A percentile compares a stretch with the other conserved stretches of the same genome.
Conservation (phyloP, 345 rosid genomes). For the Citrus sp. region DNA sequence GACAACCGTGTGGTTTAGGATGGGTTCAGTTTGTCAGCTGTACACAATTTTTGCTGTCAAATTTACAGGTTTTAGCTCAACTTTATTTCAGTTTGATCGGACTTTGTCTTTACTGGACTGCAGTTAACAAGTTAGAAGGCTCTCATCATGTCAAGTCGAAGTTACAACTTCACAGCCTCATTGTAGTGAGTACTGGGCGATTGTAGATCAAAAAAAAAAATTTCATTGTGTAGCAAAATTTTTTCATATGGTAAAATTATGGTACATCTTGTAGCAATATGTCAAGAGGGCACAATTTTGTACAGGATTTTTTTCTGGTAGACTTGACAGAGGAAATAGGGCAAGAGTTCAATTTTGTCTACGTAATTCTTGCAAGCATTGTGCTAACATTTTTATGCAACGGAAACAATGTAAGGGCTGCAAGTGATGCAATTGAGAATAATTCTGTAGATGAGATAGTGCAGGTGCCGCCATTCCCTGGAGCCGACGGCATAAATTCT, state of each 20-base stretch:
- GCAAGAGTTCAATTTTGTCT: not conserved
- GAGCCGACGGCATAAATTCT: not conserved
- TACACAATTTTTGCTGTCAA: not conserved
- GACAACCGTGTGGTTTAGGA: not conserved
- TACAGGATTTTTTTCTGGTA: not conserved
- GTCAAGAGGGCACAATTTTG: not conserved
- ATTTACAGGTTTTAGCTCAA: not conserved
- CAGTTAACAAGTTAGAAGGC: not conserved
- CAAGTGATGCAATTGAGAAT: not conserved
- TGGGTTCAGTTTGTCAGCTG: not conserved
- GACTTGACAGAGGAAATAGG: not conserved
- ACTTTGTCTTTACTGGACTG: not conserved
- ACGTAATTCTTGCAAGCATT: not conserved
- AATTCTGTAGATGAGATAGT: not conserved
- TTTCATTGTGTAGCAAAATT: not conserved
- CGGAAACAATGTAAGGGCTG: not conserved
- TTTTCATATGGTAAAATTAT: not conserved
- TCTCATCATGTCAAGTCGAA: not conserved
- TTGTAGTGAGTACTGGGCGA: not conserved
- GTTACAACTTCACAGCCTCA: not conserved
- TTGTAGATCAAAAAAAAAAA: not conserved
- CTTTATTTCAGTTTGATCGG: not conserved
- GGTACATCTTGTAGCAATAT: not conserved
- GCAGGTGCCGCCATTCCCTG: not conserved
- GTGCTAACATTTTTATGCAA: not conserved